These are phyloP conservation scores for Sporothrix protearum DNA, from an alignment of 2,329 filamentous ascomycete species.

Conservation along the genomic window DNA sequence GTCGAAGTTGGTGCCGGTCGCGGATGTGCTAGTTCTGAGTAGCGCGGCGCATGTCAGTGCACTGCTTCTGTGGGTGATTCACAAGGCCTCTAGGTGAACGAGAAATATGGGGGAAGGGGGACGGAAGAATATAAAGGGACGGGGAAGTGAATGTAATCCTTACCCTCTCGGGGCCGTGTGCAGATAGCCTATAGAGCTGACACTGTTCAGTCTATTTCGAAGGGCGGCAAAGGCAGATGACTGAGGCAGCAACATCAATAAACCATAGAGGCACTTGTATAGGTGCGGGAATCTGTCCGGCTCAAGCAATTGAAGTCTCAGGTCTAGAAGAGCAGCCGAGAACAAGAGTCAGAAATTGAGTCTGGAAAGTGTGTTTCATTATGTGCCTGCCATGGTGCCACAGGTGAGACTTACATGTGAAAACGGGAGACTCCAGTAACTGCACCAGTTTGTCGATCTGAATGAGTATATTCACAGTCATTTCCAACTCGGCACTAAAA, in stretches of 20 bases:
- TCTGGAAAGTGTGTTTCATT: background rate
- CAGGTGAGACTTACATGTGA: constrained; percentile 71
- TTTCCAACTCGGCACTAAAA: constrained; percentile 83
- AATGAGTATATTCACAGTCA: constrained; percentile 98
- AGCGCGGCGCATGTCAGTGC: background rate
- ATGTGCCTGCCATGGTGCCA: background rate
- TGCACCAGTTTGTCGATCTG: constrained; percentile 99
- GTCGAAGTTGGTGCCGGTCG: constrained; percentile 59
- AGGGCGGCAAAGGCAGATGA: constrained; percentile 94
- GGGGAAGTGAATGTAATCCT: constrained; percentile 38
- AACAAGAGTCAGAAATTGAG: background rate
- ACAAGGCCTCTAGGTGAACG: no score
- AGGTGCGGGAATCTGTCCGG: constrained; percentile 92
- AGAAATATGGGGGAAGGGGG: no score
- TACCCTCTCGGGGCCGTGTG: constrained; percentile 78
- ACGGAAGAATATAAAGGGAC: background rate
- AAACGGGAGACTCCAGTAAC: constrained; percentile 92
- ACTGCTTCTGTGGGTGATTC: background rate
- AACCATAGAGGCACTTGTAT: constrained; percentile 95
- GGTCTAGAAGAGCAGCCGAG: constrained; percentile 55
- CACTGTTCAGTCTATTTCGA: constrained; percentile 94
- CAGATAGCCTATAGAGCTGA: constrained; percentile 93
- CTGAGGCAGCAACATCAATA: constrained; percentile 97
- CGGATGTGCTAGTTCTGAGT: constrained; percentile 45
- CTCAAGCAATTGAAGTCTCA: constrained; percentile 89